A percentile compares a stretch with the other conserved stretches of the same genome.
These are phyloP conservation scores for Lactifluus subvellereus DNA, from an alignment of 768 basidiomycete genomes.

Conservation along the genomic window DNA sequence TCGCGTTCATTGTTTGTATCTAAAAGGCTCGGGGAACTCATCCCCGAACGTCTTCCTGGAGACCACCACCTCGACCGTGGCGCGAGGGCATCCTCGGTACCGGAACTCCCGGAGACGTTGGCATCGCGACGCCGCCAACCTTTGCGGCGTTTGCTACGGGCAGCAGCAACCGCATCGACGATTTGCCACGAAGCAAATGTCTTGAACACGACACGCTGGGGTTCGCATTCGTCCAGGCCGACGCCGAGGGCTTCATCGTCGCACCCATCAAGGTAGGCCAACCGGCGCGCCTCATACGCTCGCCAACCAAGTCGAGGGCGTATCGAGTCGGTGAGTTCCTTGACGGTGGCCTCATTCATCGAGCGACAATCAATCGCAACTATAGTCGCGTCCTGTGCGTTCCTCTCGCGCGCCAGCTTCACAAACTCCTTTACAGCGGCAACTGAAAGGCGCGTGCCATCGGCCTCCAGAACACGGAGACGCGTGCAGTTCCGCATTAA, in stretches of 20 bases:
- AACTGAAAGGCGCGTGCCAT: conserved; percentile 69
- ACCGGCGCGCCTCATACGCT: conserved; percentile 61
- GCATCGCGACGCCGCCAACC: conserved; percentile 37
- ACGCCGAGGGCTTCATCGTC: conserved; percentile 62
- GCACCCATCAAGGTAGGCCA: conserved; percentile 63
- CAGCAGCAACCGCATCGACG: conserved; percentile 67
- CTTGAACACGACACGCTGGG: conserved; percentile 66
- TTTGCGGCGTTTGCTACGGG: conserved; percentile 62
- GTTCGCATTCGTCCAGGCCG: conserved; percentile 80
- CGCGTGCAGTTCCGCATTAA: conserved; percentile 60
- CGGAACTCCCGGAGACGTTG: conserved; percentile 34
- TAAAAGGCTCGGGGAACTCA: conserved; percentile 44
- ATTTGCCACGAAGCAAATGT: conserved; percentile 84
- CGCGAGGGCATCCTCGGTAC: conserved; percentile 27
- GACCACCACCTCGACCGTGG: conserved; percentile 45
- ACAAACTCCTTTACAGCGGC: conserved; percentile 64
- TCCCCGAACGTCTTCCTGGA: conserved; percentile 46
- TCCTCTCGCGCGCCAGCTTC: conserved; percentile 43
- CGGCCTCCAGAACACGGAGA: conserved; percentile 66
- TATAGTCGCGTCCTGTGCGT: conserved; percentile 46
- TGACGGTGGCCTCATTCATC: conserved; percentile 54
- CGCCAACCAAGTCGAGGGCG: conserved; percentile 73
- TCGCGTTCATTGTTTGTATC: conserved; percentile 41
- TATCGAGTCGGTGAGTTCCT: conserved; percentile 51
- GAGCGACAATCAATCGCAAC: conserved; percentile 74